These are phyloP conservation scores for Salvia miltiorrhiza DNA, from an alignment of 257 asterid genomes.

Conservation along the genomic window DNA sequence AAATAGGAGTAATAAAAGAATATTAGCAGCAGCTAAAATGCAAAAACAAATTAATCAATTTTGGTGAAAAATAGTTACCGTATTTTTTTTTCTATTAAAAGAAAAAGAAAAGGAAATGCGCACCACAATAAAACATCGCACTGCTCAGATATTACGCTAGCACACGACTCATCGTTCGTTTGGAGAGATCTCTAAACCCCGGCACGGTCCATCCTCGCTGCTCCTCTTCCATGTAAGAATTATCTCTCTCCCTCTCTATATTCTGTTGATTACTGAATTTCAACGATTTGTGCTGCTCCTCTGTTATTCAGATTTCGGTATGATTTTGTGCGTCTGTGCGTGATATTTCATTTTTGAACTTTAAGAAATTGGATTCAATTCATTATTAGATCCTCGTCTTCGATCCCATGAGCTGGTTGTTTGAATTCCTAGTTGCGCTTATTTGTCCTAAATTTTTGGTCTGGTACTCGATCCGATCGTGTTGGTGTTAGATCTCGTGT, in stretches of 20 bases:
- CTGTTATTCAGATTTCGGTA: not conserved
- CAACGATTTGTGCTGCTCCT: not conserved
- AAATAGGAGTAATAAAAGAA: not conserved
- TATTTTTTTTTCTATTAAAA: too few species aligned
- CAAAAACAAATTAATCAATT: not conserved
- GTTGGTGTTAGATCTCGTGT: slow-evolving; percentile 23
- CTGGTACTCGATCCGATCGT: slow-evolving; percentile 26
- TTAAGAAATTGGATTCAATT: slow-evolving; percentile 5
- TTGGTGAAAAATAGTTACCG: not conserved
- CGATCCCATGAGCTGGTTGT: slow-evolving; percentile 6
- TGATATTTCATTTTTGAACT: not conserved
- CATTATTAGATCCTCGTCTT: not conserved
- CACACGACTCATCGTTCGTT: slow-evolving; percentile 10
- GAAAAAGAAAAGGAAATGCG: not conserved
- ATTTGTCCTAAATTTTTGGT: not conserved
- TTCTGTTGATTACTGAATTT: slow-evolving; percentile 12
- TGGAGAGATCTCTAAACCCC: slow-evolving; percentile 28
- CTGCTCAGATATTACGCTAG: slow-evolving; percentile 9
- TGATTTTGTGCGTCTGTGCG: not conserved
- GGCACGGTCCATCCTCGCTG: slow-evolving; percentile 6
- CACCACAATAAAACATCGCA: slow-evolving; percentile 6
- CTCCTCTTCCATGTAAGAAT: slow-evolving; percentile 27
- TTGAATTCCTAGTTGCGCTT: not conserved
- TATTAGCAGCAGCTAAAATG: not conserved
- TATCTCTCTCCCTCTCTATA: slow-evolving; percentile 1